Conservation (phyloP, 2,329 filamentous ascomycete genomes). For the Rutstroemia sp. region DNA sequence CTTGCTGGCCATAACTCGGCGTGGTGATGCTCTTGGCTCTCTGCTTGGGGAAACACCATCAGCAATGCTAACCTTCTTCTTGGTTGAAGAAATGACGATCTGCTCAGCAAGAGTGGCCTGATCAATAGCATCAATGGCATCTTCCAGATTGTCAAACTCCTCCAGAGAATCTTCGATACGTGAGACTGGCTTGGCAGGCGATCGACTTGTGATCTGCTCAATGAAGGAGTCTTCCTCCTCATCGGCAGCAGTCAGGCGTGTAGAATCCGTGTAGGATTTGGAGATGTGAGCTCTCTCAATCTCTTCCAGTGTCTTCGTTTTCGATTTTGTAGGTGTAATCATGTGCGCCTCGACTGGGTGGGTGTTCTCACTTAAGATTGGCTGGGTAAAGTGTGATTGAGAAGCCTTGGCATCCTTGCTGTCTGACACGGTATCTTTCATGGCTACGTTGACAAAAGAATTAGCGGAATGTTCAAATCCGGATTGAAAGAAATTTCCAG, state of each 20-base stretch:
- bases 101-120: conserved; percentile 22
- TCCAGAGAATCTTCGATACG: conserved; percentile 59
- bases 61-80: neutral
- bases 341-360: neutral
- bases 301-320: conserved; percentile 23
- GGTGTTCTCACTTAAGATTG: neutral
- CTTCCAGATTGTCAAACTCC: conserved; percentile 53
- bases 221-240: conserved; percentile 30
- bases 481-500: neutral
- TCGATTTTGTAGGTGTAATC: conserved; percentile 9
- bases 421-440: neutral
- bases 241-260: conserved; percentile 5
- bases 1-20: neutral
- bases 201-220: conserved; percentile 31
- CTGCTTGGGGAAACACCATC: neutral
- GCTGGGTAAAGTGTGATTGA: neutral
- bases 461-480: conserved; percentile 7
- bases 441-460: conserved; percentile 18
- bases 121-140: conserved; percentile 44
- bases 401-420: neutral
- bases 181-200: conserved; percentile 31
- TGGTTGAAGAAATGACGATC: conserved; percentile 11
- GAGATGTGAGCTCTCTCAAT: conserved; percentile 18
- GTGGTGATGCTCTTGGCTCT: neutral
- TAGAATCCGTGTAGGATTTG: conserved; percentile 2